Conservation (phyloP, 139 green algal species). For the Klebsormidium nitens region DNA sequence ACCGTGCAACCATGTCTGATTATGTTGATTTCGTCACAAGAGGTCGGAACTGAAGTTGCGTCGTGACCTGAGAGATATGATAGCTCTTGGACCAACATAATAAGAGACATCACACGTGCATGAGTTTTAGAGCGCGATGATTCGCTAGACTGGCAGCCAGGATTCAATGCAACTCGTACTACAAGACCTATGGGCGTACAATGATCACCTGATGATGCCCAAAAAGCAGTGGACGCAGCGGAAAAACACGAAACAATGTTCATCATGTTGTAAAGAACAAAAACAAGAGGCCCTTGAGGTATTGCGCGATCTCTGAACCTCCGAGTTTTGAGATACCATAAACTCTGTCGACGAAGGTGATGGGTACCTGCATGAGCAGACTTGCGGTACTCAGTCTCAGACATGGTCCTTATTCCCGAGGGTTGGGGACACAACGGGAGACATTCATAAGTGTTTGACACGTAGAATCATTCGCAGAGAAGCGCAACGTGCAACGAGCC, state of each 20-base stretch:
- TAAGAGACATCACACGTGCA: too few species aligned
- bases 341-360: slow-evolving; percentile 96
- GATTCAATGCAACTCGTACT: too few species aligned
- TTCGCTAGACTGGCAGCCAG: too few species aligned
- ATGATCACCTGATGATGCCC: slow-evolving; percentile 11
- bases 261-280: slow-evolving; percentile 80
- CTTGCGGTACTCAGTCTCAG: slow-evolving; percentile 9
- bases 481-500: background rate
- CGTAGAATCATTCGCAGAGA: background rate
- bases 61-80: too few species aligned
- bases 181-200: too few species aligned
- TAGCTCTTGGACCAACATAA: too few species aligned
- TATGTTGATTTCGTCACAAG: too few species aligned
- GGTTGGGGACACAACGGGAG: background rate
- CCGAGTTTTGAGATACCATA: slow-evolving; percentile 92
- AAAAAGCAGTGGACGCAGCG: background rate
- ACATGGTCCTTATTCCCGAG: background rate
- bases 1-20: too few species aligned
- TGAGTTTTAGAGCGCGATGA: too few species aligned
- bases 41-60: too few species aligned
- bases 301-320: slow-evolving; percentile 74
- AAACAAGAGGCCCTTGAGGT: slow-evolving; percentile 71
- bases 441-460: background rate
- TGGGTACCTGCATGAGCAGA: slow-evolving; percentile 69
- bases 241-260: background rate